Percentiles rank a stretch among this genome's conserved stretches.
Conservation (phyloP, 129 eudicot genomes). For the Chrysanthemum lavandulifolium region DNA sequence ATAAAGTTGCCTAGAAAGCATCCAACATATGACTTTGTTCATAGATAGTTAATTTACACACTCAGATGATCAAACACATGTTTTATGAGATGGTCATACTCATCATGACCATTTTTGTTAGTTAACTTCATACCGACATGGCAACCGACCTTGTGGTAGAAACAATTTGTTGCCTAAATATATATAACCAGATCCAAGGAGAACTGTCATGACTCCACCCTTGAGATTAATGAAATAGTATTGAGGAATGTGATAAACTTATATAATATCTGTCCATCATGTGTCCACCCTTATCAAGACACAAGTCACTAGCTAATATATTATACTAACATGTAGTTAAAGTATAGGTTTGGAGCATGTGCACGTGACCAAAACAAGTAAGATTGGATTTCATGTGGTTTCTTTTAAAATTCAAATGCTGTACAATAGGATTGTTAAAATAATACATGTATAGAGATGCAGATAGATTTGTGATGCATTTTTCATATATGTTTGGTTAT, state of each 20-base stretch:
- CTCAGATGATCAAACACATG: background rate
- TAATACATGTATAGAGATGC: slow-evolving; percentile 18
- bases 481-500: background rate
- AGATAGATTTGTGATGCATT: slow-evolving; percentile 17
- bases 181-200: slow-evolving; percentile 28
- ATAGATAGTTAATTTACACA: background rate
- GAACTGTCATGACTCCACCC: slow-evolving; percentile 23
- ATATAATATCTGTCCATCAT: slow-evolving; percentile 30
- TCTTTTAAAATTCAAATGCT: slow-evolving; percentile 23
- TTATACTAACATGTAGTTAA: slow-evolving; percentile 21
- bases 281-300: slow-evolving; percentile 42
- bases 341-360: slow-evolving; percentile 40
- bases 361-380: slow-evolving; percentile 50
- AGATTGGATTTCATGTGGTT: slow-evolving; percentile 75
- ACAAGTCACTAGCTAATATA: slow-evolving; percentile 33
- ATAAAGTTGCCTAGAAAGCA: slow-evolving; percentile 2
- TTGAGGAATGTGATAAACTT: slow-evolving; percentile 37
- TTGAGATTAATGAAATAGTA: slow-evolving; percentile 22
- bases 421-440: slow-evolving; percentile 15
- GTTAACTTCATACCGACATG: slow-evolving; percentile 26
- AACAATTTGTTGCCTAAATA: slow-evolving; percentile 3
- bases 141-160: slow-evolving; percentile 25
- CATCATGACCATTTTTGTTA: slow-evolving; percentile 16
- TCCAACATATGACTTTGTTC: background rate
- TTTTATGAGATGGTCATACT: slow-evolving; percentile 13